Conservation (phyloP, 208 protist genomes). For the Polymyxa betae region DNA sequence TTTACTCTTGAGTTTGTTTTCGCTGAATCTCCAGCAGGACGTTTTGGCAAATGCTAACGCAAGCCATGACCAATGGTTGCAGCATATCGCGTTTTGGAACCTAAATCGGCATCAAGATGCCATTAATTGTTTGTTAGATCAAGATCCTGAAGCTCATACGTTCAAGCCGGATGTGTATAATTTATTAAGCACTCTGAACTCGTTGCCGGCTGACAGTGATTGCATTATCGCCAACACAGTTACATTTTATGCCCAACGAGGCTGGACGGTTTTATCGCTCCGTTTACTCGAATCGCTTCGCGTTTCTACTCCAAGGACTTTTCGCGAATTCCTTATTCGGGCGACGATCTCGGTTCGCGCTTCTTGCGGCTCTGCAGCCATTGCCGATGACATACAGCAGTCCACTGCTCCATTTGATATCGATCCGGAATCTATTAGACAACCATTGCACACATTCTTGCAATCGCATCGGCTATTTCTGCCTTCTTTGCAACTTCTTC, state of each 20-base stretch:
- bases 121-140: not conserved
- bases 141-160: not conserved
- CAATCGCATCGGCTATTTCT: not conserved
- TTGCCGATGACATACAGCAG: not conserved
- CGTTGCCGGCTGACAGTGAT: not conserved
- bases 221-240: not conserved
- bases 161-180: not conserved
- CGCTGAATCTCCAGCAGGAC: not conserved
- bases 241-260: slow-evolving; percentile 8
- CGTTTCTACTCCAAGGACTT: not conserved
- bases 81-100: slow-evolving; percentile 8
- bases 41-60: not conserved
- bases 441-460: not conserved
- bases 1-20: not conserved
- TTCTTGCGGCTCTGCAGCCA: not conserved
- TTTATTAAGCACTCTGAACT: not conserved
- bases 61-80: slow-evolving; percentile 6
- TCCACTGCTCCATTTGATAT: not conserved
- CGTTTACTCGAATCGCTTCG: not conserved
- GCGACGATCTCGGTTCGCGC: not conserved
- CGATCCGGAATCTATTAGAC: not conserved
- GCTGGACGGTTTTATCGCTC: not conserved
- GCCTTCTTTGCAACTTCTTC: not conserved
- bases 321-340: not conserved
- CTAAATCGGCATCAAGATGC: not conserved